Percentiles rank a stretch among this genome's conserved stretches.
phyloP scores from a whole-genome alignment of 2,329 filamentous ascomycete genomes.

The Botrytis cinerea region DNA sequence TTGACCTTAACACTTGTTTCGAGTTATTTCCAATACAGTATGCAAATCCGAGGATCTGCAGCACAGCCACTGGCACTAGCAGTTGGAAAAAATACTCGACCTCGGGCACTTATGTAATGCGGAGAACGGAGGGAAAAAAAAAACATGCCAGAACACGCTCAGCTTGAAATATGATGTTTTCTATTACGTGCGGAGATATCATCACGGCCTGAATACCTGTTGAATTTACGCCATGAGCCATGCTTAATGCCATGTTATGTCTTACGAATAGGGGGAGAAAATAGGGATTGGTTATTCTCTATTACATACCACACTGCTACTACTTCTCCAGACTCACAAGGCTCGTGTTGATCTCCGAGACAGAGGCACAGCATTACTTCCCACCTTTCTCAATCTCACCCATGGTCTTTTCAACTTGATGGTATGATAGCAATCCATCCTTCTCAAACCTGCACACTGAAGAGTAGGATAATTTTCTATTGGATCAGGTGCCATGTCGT shows the following conservation, averaged over 20 bases:
- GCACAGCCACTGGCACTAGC: conserved; percentile 22
- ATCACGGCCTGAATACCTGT: neutral
- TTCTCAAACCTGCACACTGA: neutral
- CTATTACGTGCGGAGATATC: neutral
- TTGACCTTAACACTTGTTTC: neutral
- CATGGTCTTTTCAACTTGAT: neutral
- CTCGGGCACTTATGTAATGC: neutral
- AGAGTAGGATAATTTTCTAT: neutral
- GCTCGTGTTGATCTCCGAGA: conserved; percentile 22
- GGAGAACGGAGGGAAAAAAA: too few species aligned
- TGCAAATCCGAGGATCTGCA: conserved; percentile 4
- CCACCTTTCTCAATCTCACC: neutral
- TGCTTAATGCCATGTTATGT: conserved; percentile 10
- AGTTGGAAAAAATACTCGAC: conserved; percentile 6
- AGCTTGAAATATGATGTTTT: neutral
- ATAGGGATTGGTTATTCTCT: neutral
- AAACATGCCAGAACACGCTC: neutral
- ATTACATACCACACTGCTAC: neutral
- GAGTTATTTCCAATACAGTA: conserved; percentile 3
- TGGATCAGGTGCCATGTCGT: conserved; percentile 8
- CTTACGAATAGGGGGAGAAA: conserved; percentile 8
- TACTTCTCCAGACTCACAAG: conserved; percentile 23
- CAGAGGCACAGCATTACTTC: neutral
- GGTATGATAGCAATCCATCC: neutral
- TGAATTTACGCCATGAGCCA: neutral